Percentiles rank a stretch among this genome's conserved stretches.
phyloP scores from a whole-genome alignment of 83 land plant species.

The Diphasiastrum complanatum region DNA sequence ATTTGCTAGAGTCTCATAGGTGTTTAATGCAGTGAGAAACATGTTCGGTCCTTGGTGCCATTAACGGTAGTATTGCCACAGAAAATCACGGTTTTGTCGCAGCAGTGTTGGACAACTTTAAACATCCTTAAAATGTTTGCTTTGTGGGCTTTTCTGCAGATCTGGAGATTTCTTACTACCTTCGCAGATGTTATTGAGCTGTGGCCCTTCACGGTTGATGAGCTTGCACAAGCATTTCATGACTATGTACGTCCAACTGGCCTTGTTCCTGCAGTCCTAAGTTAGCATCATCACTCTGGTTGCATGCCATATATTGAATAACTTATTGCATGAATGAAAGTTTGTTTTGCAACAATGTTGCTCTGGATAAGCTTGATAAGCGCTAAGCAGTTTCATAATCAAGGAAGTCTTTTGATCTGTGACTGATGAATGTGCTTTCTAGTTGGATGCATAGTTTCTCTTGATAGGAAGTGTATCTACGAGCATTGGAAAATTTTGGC shows the following conservation, averaged over 20 bases:
- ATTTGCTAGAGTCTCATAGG: no score
- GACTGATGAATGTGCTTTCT: no score
- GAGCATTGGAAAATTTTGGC: background rate
- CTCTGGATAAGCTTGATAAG: no score
- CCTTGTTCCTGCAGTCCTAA: background rate
- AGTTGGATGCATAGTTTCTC: no score
- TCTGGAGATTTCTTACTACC: conserved; percentile 86
- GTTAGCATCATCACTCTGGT: no score
- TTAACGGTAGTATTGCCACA: background rate
- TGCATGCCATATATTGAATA: background rate
- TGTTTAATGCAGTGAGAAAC: background rate
- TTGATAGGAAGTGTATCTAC: no score
- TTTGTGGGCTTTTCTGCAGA: conserved; percentile 38
- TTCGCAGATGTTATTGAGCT: conserved; percentile 89
- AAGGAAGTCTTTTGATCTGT: no score
- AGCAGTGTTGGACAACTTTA: background rate
- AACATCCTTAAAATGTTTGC: background rate
- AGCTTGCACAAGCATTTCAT: conserved; percentile 92
- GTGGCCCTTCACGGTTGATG: conserved; percentile 99
- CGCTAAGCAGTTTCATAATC: no score
- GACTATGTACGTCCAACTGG: conserved; percentile 69
- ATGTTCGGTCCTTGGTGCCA: background rate
- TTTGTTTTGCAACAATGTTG: no score
- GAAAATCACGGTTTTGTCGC: background rate
- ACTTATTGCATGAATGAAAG: background rate